Conservation (phyloP, 345 rosid species). For the Hibiscus trionum region DNA sequence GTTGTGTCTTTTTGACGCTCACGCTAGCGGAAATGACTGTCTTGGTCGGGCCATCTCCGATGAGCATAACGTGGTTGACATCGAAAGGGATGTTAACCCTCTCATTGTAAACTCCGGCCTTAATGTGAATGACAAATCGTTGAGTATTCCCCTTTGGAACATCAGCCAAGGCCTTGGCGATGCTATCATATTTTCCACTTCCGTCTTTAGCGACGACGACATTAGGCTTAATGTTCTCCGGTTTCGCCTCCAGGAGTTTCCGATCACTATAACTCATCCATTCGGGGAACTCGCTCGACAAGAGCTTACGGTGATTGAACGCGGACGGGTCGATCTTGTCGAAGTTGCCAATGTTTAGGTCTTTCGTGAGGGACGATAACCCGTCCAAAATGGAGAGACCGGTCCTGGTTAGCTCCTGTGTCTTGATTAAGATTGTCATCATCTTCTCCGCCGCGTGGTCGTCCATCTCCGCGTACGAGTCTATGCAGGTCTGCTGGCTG, state of each 20-base stretch:
- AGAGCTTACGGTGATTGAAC: neutral
- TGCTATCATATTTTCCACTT: constrained; percentile 53
- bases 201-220: constrained; percentile 63
- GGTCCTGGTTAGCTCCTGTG: neutral
- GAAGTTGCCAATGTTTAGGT: neutral
- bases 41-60: constrained; percentile 75
- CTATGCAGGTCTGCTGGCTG: neutral
- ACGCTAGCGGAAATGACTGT: constrained; percentile 48
- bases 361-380: neutral
- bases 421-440: neutral
- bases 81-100: constrained; percentile 28
- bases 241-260: constrained; percentile 26
- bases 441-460: neutral
- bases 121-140: constrained; percentile 52
- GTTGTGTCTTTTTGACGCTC: constrained; percentile 32
- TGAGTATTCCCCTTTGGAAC: constrained; percentile 29
- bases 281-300: constrained; percentile 18
- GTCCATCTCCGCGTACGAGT: neutral
- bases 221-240: constrained; percentile 30
- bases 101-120: constrained; percentile 66
- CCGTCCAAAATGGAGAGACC: neutral
- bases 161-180: constrained; percentile 39
- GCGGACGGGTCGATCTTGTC: neutral
- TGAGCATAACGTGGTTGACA: constrained; percentile 34
- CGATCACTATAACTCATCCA: constrained; percentile 40